phyloP scores from a whole-genome alignment of 2,329 filamentous ascomycete species.

The Alternaria dauci region DNA sequence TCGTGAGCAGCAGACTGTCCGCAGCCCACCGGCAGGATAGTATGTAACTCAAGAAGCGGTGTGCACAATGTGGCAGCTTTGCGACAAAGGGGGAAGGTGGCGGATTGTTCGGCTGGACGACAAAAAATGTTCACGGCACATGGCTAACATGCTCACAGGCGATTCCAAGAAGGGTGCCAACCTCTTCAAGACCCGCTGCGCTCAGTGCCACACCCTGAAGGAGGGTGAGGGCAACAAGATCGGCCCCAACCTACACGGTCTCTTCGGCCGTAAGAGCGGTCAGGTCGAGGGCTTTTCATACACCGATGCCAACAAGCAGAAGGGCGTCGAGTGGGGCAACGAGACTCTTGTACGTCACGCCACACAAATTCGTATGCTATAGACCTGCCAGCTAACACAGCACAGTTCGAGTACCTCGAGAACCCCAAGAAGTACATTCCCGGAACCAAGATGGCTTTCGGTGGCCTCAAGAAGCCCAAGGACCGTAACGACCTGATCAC shows the following conservation, averaged over 20 bases:
- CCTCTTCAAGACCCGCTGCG: constrained; percentile 99
- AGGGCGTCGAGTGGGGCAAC: constrained; percentile 89
- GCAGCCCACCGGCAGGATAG: not conserved
- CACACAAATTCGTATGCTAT: not conserved
- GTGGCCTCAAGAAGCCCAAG: constrained; percentile 99
- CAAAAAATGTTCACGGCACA: constrained; percentile 13
- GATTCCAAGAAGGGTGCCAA: constrained; percentile 95
- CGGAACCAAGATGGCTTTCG: constrained; percentile 99
- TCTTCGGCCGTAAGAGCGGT: constrained; percentile 96
- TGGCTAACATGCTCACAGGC: constrained; percentile 64
- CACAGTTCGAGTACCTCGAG: constrained; percentile 95
- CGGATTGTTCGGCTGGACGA: constrained; percentile 20
- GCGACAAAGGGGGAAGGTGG: constrained; percentile 36
- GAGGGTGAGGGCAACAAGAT: constrained; percentile 94
- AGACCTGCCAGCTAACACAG: constrained; percentile 21
- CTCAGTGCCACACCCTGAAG: constrained; percentile 98
- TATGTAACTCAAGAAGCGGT: constrained; percentile 20
- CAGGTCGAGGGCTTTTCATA: constrained; percentile 92
- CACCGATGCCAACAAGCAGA: constrained; percentile 99
- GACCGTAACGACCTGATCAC: constrained; percentile 99
- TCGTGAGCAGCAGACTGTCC: constrained; percentile 12
- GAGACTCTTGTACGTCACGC: constrained; percentile 73
- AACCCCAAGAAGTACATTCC: constrained; percentile 99
- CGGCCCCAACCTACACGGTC: constrained; percentile 94
- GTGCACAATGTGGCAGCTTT: constrained; percentile 31